Evolutionary conservation across 1,284 basidiomycete species (phyloP).

Genomic region (Leccinum solheimii): DNA sequence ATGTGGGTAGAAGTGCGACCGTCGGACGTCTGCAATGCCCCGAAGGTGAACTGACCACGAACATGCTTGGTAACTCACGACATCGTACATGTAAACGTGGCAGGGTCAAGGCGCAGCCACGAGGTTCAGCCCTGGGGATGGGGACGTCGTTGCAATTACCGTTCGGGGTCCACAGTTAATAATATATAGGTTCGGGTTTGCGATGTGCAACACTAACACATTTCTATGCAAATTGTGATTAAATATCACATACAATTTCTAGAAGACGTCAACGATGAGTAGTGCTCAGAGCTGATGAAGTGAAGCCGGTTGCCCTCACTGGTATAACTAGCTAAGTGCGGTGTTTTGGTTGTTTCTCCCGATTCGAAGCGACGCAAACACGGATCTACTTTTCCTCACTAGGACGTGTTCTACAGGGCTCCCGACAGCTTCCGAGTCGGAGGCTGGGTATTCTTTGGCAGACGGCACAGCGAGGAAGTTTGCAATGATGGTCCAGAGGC

Average conservation of each 20-base stretch:
- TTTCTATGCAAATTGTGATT: not conserved
- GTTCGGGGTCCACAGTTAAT: not conserved
- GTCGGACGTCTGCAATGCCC: not conserved
- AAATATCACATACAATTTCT: slow-evolving; percentile 8
- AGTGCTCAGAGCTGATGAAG: no score
- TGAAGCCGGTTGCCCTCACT: not conserved
- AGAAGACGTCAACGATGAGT: not conserved
- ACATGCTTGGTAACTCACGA: not conserved
- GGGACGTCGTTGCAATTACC: not conserved
- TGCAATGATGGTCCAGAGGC: slow-evolving; percentile 65
- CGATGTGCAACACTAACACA: not conserved
- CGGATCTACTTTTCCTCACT: slow-evolving; percentile 29
- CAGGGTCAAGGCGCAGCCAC: not conserved
- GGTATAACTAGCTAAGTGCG: not conserved
- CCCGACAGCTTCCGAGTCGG: slow-evolving; percentile 18
- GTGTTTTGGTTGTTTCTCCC: slow-evolving; percentile 13
- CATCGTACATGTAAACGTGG: slow-evolving; percentile 3
- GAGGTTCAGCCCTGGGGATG: not conserved
- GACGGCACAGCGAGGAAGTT: slow-evolving; percentile 55
- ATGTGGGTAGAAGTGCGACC: not conserved
- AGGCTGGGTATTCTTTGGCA: slow-evolving; percentile 25
- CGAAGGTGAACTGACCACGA: not conserved
- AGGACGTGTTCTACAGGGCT: not conserved
- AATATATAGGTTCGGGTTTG: not conserved
- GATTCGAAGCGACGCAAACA: slow-evolving; percentile 28